phyloP scores from a whole-genome alignment of 2,329 filamentous ascomycete genomes.

The Aspergillus fijiensis region DNA sequence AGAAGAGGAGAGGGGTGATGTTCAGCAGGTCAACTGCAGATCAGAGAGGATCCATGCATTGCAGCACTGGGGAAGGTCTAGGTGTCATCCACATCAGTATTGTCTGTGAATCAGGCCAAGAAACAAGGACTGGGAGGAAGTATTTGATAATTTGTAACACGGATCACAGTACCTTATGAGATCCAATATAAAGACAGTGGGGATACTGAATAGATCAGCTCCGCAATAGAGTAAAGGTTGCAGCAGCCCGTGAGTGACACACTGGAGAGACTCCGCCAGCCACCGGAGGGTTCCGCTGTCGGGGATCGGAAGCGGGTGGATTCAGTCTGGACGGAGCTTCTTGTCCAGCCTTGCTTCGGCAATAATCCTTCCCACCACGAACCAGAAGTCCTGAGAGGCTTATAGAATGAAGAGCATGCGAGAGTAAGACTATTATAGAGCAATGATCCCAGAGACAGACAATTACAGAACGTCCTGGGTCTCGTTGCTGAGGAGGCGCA shows the following conservation, averaged over 20 bases:
- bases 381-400: too few relatives aligned
- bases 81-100: constrained; percentile 17
- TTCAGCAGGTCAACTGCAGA: constrained; percentile 15
- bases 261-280: constrained; percentile 8
- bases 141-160: too few relatives aligned
- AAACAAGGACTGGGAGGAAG: too few relatives aligned
- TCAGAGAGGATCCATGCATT: constrained; percentile 19
- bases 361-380: neutral
- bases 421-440: neutral
- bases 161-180: neutral
- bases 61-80: constrained; percentile 11
- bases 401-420: neutral
- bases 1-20: neutral
- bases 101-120: neutral
- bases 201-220: constrained; percentile 9
- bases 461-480: neutral
- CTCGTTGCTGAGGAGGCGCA: neutral
- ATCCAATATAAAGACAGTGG: neutral
- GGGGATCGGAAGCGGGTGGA: constrained; percentile 6
- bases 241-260: neutral
- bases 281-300: constrained; percentile 11
- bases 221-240: constrained; percentile 4
- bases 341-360: neutral
- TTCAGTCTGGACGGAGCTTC: neutral
- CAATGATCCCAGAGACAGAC: neutral